Percentiles rank a stretch among this genome's conserved stretches.
These are phyloP conservation scores for Canavalia gladiata DNA, from an alignment of 306 rosid genomes.

Conservation along the genomic window DNA sequence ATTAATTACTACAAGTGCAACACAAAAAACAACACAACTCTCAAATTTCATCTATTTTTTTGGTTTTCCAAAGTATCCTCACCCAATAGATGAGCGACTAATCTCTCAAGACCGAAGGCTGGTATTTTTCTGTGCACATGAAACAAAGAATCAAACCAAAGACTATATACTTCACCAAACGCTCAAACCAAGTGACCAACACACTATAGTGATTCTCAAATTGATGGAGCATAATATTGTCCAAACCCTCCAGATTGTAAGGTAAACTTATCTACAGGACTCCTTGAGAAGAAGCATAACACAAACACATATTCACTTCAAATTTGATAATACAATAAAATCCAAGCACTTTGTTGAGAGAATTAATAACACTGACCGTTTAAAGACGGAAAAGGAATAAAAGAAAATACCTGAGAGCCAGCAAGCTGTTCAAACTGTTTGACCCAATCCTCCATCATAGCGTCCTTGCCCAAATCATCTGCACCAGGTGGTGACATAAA, in stretches of 20 bases:
- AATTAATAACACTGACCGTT: neutral
- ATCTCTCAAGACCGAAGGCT: neutral
- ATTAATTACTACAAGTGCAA: neutral
- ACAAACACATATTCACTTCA: constrained; percentile 14
- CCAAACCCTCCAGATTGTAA: neutral
- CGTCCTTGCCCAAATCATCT: constrained; percentile 71
- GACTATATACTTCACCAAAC: neutral
- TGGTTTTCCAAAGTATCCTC: neutral
- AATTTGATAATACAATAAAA: constrained; percentile 6
- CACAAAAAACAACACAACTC: neutral
- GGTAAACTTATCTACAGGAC: neutral
- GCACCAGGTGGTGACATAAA: constrained; percentile 52
- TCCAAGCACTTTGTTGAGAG: neutral
- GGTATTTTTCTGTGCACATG: neutral
- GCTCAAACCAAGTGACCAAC: neutral
- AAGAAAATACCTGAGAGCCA: constrained; percentile 71
- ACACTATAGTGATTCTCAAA: neutral
- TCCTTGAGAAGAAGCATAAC: neutral
- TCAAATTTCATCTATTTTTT: neutral
- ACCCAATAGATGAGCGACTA: neutral
- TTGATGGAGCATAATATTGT: neutral
- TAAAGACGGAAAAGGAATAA: neutral
- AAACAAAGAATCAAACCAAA: neutral
- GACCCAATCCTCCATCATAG: constrained; percentile 89
- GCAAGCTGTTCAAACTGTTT: constrained; percentile 91